Percentiles rank a stretch among this genome's conserved stretches.
These are phyloP conservation scores for Jasminum sambac DNA, from an alignment of 257 asterid species.

Conservation along the genomic window DNA sequence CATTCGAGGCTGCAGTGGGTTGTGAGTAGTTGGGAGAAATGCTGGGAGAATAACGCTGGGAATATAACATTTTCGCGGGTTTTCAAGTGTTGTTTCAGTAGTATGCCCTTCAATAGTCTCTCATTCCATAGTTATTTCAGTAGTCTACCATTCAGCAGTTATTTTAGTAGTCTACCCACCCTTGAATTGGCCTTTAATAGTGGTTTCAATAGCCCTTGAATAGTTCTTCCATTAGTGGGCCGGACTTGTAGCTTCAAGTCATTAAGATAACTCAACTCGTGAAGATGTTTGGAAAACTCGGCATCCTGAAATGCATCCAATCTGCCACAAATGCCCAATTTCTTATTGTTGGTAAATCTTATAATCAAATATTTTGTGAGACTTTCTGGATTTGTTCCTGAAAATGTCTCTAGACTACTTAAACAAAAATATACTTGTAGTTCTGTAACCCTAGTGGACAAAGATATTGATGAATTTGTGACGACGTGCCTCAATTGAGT, in stretches of 20 bases:
- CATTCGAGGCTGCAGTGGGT: too few relatives aligned
- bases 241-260: slow-evolving; percentile 43
- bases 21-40: too few relatives aligned
- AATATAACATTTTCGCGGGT: too few relatives aligned
- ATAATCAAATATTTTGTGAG: slow-evolving; percentile 29
- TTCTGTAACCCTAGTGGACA: neutral
- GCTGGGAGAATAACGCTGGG: too few relatives aligned
- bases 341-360: slow-evolving; percentile 24
- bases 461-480: slow-evolving; percentile 35
- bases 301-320: neutral
- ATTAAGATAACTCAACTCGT: slow-evolving; percentile 14
- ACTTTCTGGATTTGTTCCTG: slow-evolving; percentile 28
- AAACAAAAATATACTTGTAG: neutral
- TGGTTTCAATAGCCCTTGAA: too few relatives aligned
- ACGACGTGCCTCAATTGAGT: slow-evolving; percentile 37
- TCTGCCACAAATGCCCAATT: slow-evolving; percentile 32
- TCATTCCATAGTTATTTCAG: too few relatives aligned
- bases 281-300: slow-evolving; percentile 14
- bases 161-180: too few relatives aligned
- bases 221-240: too few relatives aligned
- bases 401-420: slow-evolving; percentile 38
- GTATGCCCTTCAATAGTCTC: too few relatives aligned
- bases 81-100: too few relatives aligned
- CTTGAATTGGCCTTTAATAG: too few relatives aligned
- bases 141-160: too few relatives aligned